Percentiles rank a stretch among this genome's conserved stretches.
phyloP scores from a whole-genome alignment of 768 basidiomycete genomes.

The Russula ochroleuca region DNA sequence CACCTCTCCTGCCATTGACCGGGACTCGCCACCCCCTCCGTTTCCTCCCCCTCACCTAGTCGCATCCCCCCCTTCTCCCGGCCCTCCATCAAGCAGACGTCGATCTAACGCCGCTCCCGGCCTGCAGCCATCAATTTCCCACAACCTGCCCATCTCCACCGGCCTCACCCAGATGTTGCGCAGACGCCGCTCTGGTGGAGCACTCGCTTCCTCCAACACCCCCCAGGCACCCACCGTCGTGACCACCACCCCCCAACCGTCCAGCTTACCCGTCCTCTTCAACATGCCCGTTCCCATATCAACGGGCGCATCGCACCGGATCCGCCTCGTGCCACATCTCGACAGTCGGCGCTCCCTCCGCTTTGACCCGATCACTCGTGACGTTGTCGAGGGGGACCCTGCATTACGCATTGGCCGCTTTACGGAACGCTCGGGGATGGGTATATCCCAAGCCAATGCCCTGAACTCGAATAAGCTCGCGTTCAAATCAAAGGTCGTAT shows the following conservation, averaged over 20 bases:
- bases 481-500: conserved; percentile 95
- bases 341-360: conserved; percentile 84
- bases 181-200: conserved; percentile 60
- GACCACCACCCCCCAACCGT: conserved; percentile 28
- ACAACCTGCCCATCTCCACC: conserved; percentile 35
- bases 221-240: conserved; percentile 31
- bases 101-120: conserved; percentile 40
- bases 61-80: conserved; percentile 30
- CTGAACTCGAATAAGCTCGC: conserved; percentile 80
- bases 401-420: conserved; percentile 89
- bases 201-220: conserved; percentile 37
- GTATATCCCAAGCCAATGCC: conserved; percentile 61
- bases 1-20: conserved; percentile 34
- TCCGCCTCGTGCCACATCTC: conserved; percentile 93
- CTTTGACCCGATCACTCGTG: conserved; percentile 89
- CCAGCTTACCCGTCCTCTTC: conserved; percentile 26
- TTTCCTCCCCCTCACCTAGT: conserved; percentile 35
- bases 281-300: conserved; percentile 27
- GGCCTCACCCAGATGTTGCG: conserved; percentile 60
- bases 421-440: conserved; percentile 77
- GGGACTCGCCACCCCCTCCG: conserved; percentile 46
- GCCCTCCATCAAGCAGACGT: conserved; percentile 36
- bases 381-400: conserved; percentile 64
- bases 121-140: conserved; percentile 38
- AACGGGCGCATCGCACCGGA: conserved; percentile 52